Conservation (phyloP, 2,329 filamentous ascomycete genomes). For the Corinectria fuckeliana region DNA sequence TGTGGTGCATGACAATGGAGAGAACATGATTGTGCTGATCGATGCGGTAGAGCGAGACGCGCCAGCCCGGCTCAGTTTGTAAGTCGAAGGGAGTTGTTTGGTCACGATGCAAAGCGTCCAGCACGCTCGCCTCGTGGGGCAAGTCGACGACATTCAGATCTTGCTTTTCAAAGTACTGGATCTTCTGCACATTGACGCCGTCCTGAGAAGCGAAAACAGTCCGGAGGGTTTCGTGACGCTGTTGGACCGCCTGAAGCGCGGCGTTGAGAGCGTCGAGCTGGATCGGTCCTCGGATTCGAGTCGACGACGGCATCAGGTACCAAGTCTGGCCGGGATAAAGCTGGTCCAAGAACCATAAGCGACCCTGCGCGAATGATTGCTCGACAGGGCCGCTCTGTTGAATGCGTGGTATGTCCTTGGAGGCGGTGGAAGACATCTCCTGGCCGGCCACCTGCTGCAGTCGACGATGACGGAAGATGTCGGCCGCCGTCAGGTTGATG, state of each 20-base stretch:
- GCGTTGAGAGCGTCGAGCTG: conserved; percentile 1
- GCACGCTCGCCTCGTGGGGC: background rate
- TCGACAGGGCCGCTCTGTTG: conserved; percentile 8
- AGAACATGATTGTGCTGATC: conserved; percentile 8
- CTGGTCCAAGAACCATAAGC: conserved; percentile 24
- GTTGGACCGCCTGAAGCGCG: conserved; percentile 10
- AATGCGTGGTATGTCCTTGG: background rate
- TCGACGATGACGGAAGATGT: background rate
- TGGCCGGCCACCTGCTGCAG: background rate
- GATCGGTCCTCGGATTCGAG: conserved; percentile 13
- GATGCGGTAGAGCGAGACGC: conserved; percentile 12
- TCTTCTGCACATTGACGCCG: conserved; percentile 5
- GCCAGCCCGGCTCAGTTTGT: conserved; percentile 14
- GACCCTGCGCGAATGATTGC: conserved; percentile 26
- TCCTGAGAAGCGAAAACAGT: conserved; percentile 21
- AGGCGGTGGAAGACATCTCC: background rate
- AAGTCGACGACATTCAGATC: conserved; percentile 5
- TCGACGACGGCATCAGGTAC: conserved; percentile 16
- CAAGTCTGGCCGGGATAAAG: conserved; percentile 7
- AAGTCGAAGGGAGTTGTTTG: conserved; percentile 23
- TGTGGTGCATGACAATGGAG: conserved; percentile 29
- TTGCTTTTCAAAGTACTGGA: background rate
- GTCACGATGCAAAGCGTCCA: conserved; percentile 2
- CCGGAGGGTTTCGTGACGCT: conserved; percentile 23
- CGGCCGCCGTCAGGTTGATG: background rate